These are phyloP conservation scores for Wolfiporia cocos DNA, from an alignment of 1,284 basidiomycete genomes.

Conservation along the genomic window DNA sequence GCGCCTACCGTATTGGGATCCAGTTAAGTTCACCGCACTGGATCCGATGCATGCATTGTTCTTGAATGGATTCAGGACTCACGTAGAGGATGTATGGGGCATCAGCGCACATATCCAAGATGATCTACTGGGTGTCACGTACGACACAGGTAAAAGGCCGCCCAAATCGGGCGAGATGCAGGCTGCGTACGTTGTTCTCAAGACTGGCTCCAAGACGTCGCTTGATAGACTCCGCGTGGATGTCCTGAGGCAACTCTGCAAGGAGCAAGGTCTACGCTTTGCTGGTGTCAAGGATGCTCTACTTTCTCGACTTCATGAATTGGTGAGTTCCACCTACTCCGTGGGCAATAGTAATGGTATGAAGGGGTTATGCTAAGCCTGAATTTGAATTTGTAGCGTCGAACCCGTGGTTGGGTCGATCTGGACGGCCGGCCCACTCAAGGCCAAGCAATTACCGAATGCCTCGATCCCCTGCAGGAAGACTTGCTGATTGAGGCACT, in stretches of 20 bases:
- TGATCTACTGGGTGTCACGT: neutral
- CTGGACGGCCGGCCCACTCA: too few relatives aligned
- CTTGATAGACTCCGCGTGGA: neutral
- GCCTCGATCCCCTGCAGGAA: too few relatives aligned
- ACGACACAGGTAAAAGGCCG: neutral
- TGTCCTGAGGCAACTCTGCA: neutral
- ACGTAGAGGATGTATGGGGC: conserved; percentile 22
- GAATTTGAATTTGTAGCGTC: too few relatives aligned
- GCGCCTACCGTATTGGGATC: conserved; percentile 31
- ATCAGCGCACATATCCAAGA: conserved; percentile 14
- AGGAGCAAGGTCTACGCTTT: neutral
- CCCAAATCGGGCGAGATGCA: neutral
- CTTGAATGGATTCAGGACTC: conserved; percentile 20
- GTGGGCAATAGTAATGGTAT: too few relatives aligned
- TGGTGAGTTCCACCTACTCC: too few relatives aligned
- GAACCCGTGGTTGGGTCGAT: too few relatives aligned
- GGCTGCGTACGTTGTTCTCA: neutral
- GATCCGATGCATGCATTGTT: conserved; percentile 32
- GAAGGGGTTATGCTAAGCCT: too few relatives aligned
- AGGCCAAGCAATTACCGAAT: too few relatives aligned
- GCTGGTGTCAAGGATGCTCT: neutral
- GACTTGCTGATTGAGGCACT: too few relatives aligned
- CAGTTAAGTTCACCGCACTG: conserved; percentile 22
- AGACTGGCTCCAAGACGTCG: neutral
- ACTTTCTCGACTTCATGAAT: neutral